Evolutionary conservation across 306 rosid genomes (phyloP), one percentile per base, ranked within the genome.

Genomic region (Sicyos edulis): DNA sequence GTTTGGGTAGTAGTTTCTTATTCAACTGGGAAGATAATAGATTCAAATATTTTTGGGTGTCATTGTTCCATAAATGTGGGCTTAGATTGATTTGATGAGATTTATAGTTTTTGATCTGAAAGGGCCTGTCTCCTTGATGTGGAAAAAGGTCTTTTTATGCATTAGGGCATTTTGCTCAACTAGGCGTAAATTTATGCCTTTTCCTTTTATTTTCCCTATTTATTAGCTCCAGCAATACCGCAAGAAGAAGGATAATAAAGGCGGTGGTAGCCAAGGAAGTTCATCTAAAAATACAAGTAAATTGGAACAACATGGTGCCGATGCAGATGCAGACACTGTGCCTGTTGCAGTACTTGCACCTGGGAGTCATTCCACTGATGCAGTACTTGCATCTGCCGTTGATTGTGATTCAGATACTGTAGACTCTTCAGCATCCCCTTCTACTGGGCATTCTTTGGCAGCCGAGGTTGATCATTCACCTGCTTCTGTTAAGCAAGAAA

Each of bases 161-260:
- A 56, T 19, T 19, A 16, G 13, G 8, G 37, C 54, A 17, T 58
- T 53, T 24, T 29, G 24, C 49, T 51, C 37, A 29, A n/a, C n/a
- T n/a, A 14, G 49, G 34, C 61, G 22, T 71, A 71, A 80, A 75
- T 34, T 75, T 82, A 57, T 26, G 60, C 50, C 12, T 73, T 44
- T 5, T 0, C 21, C 55, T 57, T 72, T 49, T 65, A 65, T 44
- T 65, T 64, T 56, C 29, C 79, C 13, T 59, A 8, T 79, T 67
- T 50, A 61, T 72, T 91, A 93, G 97, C 96, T 93, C 72, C 92
- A 88, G 76, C 96, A 91, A 78, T 93, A 24, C 81, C 97, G 96
- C 15, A 93, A 93, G 85, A 93, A 91, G 83, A 93, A 88, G 87
- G 98, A 90, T 49, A 55, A 17, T 60, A 86, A 87, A 79, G 87